Percentiles rank a stretch among this genome's conserved stretches.
These are phyloP conservation scores for Oryza brachyantha DNA, from an alignment of 176 grass and related monocot species.

Conservation along the genomic window DNA sequence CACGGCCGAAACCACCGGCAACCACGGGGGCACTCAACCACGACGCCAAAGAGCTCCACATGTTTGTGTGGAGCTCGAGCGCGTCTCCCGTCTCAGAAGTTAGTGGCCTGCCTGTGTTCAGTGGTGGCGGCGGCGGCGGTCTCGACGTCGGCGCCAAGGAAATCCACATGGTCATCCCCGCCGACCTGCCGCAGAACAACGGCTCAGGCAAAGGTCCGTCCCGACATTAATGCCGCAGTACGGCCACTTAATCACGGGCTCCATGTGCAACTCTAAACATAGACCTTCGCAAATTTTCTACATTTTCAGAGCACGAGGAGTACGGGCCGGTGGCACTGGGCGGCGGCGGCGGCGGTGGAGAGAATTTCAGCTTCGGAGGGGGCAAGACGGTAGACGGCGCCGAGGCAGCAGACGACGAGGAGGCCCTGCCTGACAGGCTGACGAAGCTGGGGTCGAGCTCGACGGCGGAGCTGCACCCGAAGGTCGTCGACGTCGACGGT, in stretches of 20 bases:
- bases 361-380: slow-evolving; percentile 44
- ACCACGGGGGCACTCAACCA: slow-evolving; percentile 33
- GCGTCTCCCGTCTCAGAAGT: slow-evolving; percentile 86
- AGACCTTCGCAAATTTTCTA: not conserved
- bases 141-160: slow-evolving; percentile 68
- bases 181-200: slow-evolving; percentile 52
- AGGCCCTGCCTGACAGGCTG: slow-evolving; percentile 33
- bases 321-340: slow-evolving; percentile 1
- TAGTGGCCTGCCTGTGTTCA: slow-evolving; percentile 62
- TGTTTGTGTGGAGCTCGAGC: slow-evolving; percentile 96
- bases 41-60: slow-evolving; percentile 94
- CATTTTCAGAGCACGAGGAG: slow-evolving; percentile 21
- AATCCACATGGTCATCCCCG: slow-evolving; percentile 80
- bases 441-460: slow-evolving; percentile 55
- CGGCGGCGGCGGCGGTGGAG: slow-evolving; percentile 7
- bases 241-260: slow-evolving; percentile 22
- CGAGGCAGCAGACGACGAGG: slow-evolving; percentile 13
- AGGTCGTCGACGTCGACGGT: slow-evolving; percentile 1
- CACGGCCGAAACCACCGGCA: not conserved
- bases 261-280: not conserved
- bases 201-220: slow-evolving; percentile 61
- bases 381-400: slow-evolving; percentile 29
- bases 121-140: not conserved
- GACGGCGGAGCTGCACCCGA: slow-evolving; percentile 52
- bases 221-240: not conserved